These are phyloP conservation scores for Rhytidhysteron rufulum DNA, from an alignment of 2,329 filamentous ascomycete species.

Conservation along the genomic window DNA sequence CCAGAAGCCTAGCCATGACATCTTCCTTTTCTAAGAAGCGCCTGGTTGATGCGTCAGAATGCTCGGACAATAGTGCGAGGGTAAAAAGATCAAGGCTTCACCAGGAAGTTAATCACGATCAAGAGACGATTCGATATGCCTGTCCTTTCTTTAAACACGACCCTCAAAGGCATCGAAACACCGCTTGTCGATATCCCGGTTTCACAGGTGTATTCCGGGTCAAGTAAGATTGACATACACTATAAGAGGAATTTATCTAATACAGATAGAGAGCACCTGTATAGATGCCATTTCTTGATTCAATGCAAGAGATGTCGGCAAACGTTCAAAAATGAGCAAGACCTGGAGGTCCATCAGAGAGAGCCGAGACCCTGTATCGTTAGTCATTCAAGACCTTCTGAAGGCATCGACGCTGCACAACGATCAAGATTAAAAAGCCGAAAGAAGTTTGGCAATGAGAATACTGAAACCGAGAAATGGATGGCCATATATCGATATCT, in stretches of 20 bases:
- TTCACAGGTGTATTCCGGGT: background rate
- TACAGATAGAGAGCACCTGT: background rate
- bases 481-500: background rate
- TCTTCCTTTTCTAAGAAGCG: too few relatives aligned
- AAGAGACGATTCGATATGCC: background rate
- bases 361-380: background rate
- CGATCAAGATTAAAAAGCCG: background rate
- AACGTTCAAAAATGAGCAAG: background rate
- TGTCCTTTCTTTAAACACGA: conserved; percentile 2
- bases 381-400: background rate
- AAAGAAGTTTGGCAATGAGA: conserved; percentile 1
- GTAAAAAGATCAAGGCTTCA: too few relatives aligned
- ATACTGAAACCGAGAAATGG: background rate
- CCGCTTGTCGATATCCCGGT: conserved; percentile 1
- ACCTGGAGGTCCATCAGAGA: background rate
- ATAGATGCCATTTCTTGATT: conserved; percentile 1
- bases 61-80: too few relatives aligned
- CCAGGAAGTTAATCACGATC: too few relatives aligned
- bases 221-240: background rate
- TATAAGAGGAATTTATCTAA: background rate
- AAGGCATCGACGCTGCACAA: background rate
- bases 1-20: too few relatives aligned
- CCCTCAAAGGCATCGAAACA: background rate
- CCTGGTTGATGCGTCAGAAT: too few relatives aligned
- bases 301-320: conserved; percentile 1